Base-by-base conservation (phyloP, 352 stramenopile genomes). In the Aphanomyces stellatus region DNA sequence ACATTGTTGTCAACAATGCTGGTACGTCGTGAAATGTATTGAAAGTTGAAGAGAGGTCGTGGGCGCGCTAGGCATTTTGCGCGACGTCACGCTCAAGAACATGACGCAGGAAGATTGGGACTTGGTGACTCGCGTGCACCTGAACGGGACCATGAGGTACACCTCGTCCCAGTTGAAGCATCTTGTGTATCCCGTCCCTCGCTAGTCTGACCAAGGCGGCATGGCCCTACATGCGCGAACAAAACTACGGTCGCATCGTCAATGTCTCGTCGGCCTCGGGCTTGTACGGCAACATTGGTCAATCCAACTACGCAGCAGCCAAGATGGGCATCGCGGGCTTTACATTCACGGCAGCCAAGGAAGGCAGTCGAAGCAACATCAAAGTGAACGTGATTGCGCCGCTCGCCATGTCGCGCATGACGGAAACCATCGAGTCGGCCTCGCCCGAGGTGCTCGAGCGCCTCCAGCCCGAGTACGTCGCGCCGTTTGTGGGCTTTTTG, bases 321-420 rank as follows among this genome's bases (percentile, higher is more conserved):
- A 98, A 98, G 71, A 71, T 98, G 28, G 93, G 90, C 17, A 91
- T 98, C 51, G 93, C 96, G 19, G 93, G 92, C 0, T 78, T 98
- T 49, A 97, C 88, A 25, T 91, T 96, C 69, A 90, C 96, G 15
- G 69, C 97, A 17, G 89, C 84, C 64, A 82, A 92, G 51, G 88
- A 96, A 76, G 88, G 88, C 28, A 71, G 62, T 6, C 79, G 83
- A 60, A 82, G 81, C 53, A 91, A 91, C 56, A 81, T 95, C 27
- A 59, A 88, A 27, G 77, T 78, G 4, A 96, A 96, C 51, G 83
- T 90, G 28, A 85, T 96, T 24, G 85, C 87, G 2, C 88, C 88
- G 19, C 70, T 94, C 24, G 88, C 84, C 7, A 88, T 80, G 34
- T 93, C 83, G 4, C 81, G 90, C 49, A 96, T 96, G 88, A 93